phyloP scores from a whole-genome alignment of 2,329 filamentous ascomycete genomes.

The Nemania sp. region DNA sequence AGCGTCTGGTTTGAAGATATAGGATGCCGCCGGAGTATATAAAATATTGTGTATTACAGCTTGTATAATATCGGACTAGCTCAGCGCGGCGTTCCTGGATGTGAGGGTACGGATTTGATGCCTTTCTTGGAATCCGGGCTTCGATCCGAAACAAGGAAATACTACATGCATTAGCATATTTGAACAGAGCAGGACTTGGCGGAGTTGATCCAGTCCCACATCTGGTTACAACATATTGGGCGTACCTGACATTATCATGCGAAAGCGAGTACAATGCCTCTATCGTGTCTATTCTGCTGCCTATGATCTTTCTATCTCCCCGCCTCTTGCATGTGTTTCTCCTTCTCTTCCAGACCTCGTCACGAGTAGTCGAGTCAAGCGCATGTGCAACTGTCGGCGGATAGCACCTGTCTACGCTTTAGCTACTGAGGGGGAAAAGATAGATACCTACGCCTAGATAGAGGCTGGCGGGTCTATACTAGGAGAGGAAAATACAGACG shows the following conservation, averaged over 20 bases:
- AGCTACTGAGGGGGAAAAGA: too few relatives aligned
- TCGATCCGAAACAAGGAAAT: not conserved
- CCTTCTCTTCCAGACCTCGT: conserved; percentile 11
- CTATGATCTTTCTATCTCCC: conserved; percentile 14
- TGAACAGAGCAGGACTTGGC: not conserved
- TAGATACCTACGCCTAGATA: too few relatives aligned
- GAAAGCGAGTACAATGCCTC: not conserved
- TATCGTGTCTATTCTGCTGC: conserved; percentile 6
- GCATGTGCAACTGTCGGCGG: conserved; percentile 7
- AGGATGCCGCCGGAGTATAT: conserved; percentile 1
- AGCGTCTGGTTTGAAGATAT: too few relatives aligned
- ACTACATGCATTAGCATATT: not conserved
- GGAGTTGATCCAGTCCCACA: not conserved
- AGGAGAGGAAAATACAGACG: too few relatives aligned
- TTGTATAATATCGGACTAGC: conserved; percentile 24
- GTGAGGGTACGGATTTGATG: not conserved
- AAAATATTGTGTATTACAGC: conserved; percentile 17
- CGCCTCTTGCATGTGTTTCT: conserved; percentile 23
- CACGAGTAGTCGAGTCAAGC: conserved; percentile 17
- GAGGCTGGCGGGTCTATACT: too few relatives aligned
- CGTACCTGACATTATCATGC: too few relatives aligned
- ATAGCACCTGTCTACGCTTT: conserved; percentile 4
- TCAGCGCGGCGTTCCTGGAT: conserved; percentile 27
- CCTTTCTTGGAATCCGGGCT: not conserved
- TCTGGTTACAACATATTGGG: not conserved